These are phyloP conservation scores for Melastoma candidum DNA, from an alignment of 441 rosid genomes.

Conservation along the genomic window DNA sequence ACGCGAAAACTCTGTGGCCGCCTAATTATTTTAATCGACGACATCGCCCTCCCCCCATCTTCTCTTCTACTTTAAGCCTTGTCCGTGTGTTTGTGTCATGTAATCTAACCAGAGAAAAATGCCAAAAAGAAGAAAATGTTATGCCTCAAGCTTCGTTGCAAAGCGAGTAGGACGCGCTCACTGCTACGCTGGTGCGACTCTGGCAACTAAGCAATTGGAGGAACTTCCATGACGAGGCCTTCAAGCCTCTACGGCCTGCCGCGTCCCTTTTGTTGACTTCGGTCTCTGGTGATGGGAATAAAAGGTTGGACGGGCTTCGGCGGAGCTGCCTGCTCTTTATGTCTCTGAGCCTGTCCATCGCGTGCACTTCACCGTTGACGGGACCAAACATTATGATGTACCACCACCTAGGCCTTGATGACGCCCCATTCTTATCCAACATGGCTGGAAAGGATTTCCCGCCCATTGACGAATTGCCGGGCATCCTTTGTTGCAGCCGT, in stretches of 20 bases:
- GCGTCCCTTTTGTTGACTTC: neutral
- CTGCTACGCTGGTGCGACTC: constrained; percentile 2
- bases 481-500: neutral
- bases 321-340: constrained; percentile 9
- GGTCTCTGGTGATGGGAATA: neutral
- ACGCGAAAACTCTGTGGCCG: too few relatives aligned
- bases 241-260: neutral
- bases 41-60: too few relatives aligned
- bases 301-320: neutral
- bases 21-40: too few relatives aligned
- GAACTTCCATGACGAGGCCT: constrained; percentile 1
- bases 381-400: neutral
- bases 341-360: neutral
- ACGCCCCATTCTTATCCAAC: neutral
- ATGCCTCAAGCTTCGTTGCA: too few relatives aligned
- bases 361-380: neutral
- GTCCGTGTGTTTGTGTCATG: too few relatives aligned
- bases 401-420: neutral
- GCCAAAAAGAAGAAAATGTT: too few relatives aligned
- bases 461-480: neutral
- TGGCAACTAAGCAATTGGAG: constrained; percentile 6
- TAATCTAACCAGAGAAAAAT: too few relatives aligned
- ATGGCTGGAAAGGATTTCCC: neutral
- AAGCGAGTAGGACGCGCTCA: neutral
- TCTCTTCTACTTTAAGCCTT: too few relatives aligned